Conservation (phyloP, 139 green algal species). For the Edaphochlamys debaryana region DNA sequence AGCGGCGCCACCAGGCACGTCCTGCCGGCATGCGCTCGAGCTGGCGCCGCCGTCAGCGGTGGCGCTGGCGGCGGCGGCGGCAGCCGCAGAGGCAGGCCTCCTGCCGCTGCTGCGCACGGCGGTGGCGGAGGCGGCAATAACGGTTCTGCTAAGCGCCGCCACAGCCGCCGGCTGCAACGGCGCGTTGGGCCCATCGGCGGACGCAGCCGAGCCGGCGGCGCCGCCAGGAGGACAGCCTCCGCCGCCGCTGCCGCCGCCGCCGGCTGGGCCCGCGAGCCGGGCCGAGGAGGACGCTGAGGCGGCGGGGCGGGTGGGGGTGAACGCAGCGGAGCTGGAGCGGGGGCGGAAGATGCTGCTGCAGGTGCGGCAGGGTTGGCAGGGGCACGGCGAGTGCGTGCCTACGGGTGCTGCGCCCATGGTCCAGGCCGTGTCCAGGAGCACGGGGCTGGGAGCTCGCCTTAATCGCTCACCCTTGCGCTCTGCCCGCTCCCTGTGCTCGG, state of each 20-base stretch:
- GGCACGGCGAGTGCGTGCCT: too few species aligned
- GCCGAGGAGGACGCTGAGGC: too few species aligned
- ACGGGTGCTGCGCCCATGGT: not conserved
- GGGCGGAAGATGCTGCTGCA: conserved; percentile 20
- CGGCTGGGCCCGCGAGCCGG: too few species aligned
- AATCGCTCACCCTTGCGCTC: not conserved
- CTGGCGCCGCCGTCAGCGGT: not conserved
- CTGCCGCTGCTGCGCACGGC: not conserved
- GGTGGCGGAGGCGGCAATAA: not conserved
- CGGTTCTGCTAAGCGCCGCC: not conserved
- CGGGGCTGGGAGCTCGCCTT: not conserved
- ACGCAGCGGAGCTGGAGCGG: conserved; percentile 16
- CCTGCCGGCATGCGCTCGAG: not conserved
- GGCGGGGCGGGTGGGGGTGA: too few species aligned
- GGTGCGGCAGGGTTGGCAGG: too few species aligned
- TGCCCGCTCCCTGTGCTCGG: too few species aligned
- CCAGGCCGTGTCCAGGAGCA: not conserved
- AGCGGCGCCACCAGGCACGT: not conserved
- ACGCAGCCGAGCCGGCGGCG: not conserved
- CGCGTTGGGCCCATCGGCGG: not conserved
- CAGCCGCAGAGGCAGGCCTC: not conserved
- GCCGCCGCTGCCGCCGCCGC: too few species aligned
- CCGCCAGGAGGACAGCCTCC: not conserved
- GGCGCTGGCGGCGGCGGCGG: not conserved
- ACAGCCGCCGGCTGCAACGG: not conserved